Conservation (phyloP, 257 asterid species). For the Phtheirospermum japonicum region DNA sequence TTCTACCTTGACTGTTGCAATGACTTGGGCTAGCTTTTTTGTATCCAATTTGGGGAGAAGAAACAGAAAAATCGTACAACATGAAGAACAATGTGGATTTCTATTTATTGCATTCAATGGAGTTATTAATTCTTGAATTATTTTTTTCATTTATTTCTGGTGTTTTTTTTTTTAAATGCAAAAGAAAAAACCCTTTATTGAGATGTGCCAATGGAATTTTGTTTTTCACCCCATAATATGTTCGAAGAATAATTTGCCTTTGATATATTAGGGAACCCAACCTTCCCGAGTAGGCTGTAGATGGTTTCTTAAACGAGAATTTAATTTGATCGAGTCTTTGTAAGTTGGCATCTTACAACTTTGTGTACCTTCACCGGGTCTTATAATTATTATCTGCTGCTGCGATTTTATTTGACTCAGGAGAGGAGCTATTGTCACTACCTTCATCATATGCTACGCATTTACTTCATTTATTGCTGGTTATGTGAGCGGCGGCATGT, state of each 20-base stretch:
- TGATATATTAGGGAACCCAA: too few relatives aligned
- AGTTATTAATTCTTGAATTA: neutral
- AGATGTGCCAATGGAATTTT: conserved; percentile 9
- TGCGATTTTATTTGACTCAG: conserved; percentile 41
- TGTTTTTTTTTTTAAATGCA: neutral
- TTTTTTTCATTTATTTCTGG: neutral
- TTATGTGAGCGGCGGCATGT: conserved; percentile 80
- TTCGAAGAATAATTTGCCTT: neutral
- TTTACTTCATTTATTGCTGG: conserved; percentile 85
- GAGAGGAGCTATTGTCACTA: conserved; percentile 83
- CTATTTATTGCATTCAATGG: neutral
- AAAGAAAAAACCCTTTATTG: too few relatives aligned
- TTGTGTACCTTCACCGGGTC: too few relatives aligned
- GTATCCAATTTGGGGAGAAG: too few relatives aligned
- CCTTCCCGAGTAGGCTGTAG: too few relatives aligned
- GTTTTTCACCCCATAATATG: neutral
- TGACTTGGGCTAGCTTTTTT: too few relatives aligned
- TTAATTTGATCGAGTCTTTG: too few relatives aligned
- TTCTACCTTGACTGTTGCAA: neutral
- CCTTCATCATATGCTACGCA: conserved; percentile 73
- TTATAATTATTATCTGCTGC: neutral
- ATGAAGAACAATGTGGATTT: conserved; percentile 10
- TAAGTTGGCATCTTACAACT: too few relatives aligned
- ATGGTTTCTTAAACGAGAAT: too few relatives aligned
- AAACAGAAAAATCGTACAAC: too few relatives aligned